These are phyloP conservation scores for Talaromyces funiculosus DNA, from an alignment of 2,329 filamentous ascomycete species.

Conservation along the genomic window DNA sequence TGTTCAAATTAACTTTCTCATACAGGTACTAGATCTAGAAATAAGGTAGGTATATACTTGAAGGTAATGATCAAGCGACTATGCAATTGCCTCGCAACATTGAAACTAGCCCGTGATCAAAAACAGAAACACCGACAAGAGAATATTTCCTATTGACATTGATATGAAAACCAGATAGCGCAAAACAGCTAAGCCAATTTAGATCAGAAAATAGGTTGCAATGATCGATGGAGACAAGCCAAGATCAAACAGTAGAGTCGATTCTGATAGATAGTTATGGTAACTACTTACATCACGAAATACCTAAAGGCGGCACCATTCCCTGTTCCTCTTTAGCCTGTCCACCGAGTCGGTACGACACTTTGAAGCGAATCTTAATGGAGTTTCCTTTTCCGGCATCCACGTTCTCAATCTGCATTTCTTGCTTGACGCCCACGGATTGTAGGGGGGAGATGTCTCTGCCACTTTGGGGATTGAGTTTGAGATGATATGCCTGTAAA, in stretches of 20 bases:
- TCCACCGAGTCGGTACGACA: conserved; percentile 66
- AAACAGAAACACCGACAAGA: background rate
- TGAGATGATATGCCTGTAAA: conserved; percentile 67
- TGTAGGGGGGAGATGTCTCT: conserved; percentile 66
- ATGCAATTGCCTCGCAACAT: background rate
- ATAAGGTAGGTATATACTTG: background rate
- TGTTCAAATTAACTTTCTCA: no score
- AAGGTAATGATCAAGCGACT: background rate
- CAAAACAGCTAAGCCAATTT: background rate
- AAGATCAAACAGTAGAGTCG: background rate
- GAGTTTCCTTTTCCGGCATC: conserved; percentile 65
- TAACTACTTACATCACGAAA: conserved; percentile 48
- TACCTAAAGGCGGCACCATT: conserved; percentile 71
- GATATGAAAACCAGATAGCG: background rate
- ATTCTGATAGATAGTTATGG: background rate
- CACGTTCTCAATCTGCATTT: conserved; percentile 70
- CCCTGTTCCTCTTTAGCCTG: conserved; percentile 69
- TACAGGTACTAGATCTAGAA: background rate
- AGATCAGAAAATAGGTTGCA: background rate
- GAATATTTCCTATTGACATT: background rate
- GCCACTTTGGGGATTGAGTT: conserved; percentile 79
- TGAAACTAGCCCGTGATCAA: background rate
- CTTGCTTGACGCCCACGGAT: conserved; percentile 73
- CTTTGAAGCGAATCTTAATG: conserved; percentile 88
- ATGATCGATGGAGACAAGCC: background rate